Base-by-base conservation (phyloP, 768 basidiomycete genomes). In the Tricholoma furcatifolium region DNA sequence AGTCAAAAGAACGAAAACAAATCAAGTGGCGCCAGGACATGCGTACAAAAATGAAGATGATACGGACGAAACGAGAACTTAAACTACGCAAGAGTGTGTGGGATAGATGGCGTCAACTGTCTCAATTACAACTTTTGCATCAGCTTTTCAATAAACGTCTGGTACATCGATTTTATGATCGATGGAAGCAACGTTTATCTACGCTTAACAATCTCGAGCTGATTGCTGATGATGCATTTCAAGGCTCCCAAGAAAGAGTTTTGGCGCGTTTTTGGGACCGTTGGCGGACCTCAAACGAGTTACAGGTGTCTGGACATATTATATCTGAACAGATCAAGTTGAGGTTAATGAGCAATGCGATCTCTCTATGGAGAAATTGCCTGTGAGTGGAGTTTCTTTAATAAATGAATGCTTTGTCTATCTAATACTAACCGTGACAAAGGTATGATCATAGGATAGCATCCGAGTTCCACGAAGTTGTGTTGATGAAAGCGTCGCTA, bases 11-110 rank as follows among this genome's bases (percentile, higher is more conserved):
- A 60, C 82, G 75, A 60, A 74, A 77, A 60, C 83, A 85, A 60
- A 63, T 71, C 20, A 73, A 75, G 51, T 88, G 86, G 85, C 78
- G 84, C 27, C 70, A 79, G 43, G 85, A 80, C 46, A 90, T 90
- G 87, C 84, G 87, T 24, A 60, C 70, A 56, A 86, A 80, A 63
- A 89, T 90, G 82, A 82, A 80, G 61, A 64, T 67, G 10, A 70
- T 87, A 31, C 81, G 80, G 57, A 80, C 80, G 54, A 82, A 71
- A 54, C 75, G 76, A 51, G 84, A 88, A 24, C 52, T 60, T 5
- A 76, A 78, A 59, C 62, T 88, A 41, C 65, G 74, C 60, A 79
- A 72, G 58, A 79, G 84, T 57, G 78, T 78, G 7, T 88, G 86
- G 84, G 72, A 65, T 38, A 78, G 78, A 60, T 92, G 91, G 91